Conservation (phyloP, 148 eudicot genomes). For the Amaranthus cruentus region DNA sequence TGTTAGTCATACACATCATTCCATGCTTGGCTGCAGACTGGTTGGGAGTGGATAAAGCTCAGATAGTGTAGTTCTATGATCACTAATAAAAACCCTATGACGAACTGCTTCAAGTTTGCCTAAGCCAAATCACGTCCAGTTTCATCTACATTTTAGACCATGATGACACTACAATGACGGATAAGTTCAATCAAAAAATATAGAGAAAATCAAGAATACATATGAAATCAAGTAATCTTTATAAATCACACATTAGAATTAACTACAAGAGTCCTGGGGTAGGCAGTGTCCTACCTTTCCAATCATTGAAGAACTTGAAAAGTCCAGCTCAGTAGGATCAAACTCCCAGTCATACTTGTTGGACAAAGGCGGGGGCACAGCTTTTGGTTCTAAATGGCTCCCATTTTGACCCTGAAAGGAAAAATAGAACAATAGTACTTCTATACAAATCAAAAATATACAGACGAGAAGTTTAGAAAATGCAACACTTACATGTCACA, state of each 20-base stretch:
- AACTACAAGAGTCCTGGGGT: background rate
- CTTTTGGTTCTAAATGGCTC: constrained; percentile 91
- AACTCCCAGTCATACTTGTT: constrained; percentile 97
- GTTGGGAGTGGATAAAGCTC: too few relatives aligned
- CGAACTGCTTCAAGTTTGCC: background rate
- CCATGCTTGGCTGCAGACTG: too few relatives aligned
- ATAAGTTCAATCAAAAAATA: background rate
- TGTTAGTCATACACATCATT: too few relatives aligned
- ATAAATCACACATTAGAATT: too few relatives aligned
- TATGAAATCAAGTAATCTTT: too few relatives aligned
- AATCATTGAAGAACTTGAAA: constrained; percentile 58
- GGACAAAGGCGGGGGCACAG: constrained; percentile 86
- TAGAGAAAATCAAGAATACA: too few relatives aligned
- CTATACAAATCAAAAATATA: background rate
- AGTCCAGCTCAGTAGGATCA: constrained; percentile 88
- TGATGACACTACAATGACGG: background rate
- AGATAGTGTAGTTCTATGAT: too few relatives aligned
- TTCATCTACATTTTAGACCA: background rate
- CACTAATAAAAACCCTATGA: too few relatives aligned
- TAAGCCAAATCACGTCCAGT: background rate
- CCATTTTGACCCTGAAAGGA: constrained; percentile 88
- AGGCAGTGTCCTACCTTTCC: constrained; percentile 67
- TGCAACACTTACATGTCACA: background rate
- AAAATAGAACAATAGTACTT: background rate
- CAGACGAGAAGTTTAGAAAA: constrained; percentile 2